Evolutionary conservation across 2,329 filamentous ascomycete genomes (phyloP).

Genomic region (Tothia fuscella): DNA sequence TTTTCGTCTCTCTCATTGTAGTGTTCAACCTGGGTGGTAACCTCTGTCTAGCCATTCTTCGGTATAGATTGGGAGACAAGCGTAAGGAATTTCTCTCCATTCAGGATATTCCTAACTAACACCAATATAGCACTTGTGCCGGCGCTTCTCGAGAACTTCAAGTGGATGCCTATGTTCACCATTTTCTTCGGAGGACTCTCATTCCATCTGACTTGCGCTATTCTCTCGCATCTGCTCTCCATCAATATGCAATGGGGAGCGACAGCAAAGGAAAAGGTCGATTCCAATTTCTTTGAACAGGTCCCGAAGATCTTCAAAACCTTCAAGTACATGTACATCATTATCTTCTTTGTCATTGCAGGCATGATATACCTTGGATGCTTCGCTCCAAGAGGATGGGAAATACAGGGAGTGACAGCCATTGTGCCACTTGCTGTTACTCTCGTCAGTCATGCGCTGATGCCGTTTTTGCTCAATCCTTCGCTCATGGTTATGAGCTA

Average conservation of each 20-base stretch:
- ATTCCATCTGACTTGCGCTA: constrained; percentile 12
- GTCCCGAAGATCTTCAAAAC: constrained; percentile 15
- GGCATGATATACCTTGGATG: constrained; percentile 16
- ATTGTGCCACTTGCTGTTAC: constrained; percentile 16
- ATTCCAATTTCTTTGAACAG: constrained; percentile 15
- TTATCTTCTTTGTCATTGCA: constrained; percentile 13
- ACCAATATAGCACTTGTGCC: too few species aligned
- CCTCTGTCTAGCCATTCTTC: constrained; percentile 12
- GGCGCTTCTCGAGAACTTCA: constrained; percentile 13
- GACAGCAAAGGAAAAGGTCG: constrained; percentile 7
- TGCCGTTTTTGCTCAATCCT: constrained; percentile 10
- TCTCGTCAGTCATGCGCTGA: constrained; percentile 15
- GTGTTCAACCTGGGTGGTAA: constrained; percentile 10
- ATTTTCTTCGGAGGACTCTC: constrained; percentile 15
- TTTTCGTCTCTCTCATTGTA: constrained; percentile 11
- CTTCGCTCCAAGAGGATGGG: constrained; percentile 15
- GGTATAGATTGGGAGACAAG: constrained; percentile 11
- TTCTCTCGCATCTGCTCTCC: constrained; percentile 13
- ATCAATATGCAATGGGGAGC: constrained; percentile 13
- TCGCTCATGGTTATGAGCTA: constrained; percentile 19
- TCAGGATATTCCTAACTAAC: too few species aligned
- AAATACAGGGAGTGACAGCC: constrained; percentile 15
- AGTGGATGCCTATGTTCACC: constrained; percentile 14
- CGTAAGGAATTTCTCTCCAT: too few species aligned
- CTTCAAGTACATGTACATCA: constrained; percentile 17